phyloP scores from a whole-genome alignment of 306 rosid species.

The Crotalaria pallida region DNA sequence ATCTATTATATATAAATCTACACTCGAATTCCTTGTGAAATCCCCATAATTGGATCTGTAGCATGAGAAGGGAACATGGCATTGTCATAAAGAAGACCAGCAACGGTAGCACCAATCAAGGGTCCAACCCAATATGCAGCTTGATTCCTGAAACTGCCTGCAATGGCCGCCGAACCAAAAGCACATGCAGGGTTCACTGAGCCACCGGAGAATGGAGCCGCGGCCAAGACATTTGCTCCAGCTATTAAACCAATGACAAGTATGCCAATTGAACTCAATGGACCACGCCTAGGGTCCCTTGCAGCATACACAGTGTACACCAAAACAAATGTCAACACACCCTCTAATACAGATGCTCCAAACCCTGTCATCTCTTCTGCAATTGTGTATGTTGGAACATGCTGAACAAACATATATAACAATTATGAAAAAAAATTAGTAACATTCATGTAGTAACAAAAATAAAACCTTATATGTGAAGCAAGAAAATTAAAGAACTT shows the following conservation, averaged over 20 bases:
- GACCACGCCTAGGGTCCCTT: slow-evolving; percentile 57
- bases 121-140: slow-evolving; percentile 97
- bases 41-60: slow-evolving; percentile 30
- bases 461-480: neutral
- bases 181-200: slow-evolving; percentile 91
- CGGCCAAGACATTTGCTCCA: slow-evolving; percentile 62
- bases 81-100: slow-evolving; percentile 69
- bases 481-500: neutral
- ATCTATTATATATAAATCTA: neutral
- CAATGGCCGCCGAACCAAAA: slow-evolving; percentile 63
- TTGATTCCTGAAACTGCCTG: slow-evolving; percentile 76
- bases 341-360: slow-evolving; percentile 85
- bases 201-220: slow-evolving; percentile 85
- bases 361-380: slow-evolving; percentile 89
- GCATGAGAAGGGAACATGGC: slow-evolving; percentile 39
- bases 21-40: slow-evolving; percentile 31
- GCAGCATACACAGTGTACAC: slow-evolving; percentile 74
- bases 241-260: slow-evolving; percentile 55
- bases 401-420: slow-evolving; percentile 39
- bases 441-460: neutral
- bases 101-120: slow-evolving; percentile 66
- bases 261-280: slow-evolving; percentile 46
- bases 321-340: slow-evolving; percentile 56
- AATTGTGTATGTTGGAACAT: slow-evolving; percentile 51
- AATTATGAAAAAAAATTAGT: neutral